Base-by-base conservation (phyloP, 2,329 filamentous ascomycete species). In the Microascus cirrosus region DNA sequence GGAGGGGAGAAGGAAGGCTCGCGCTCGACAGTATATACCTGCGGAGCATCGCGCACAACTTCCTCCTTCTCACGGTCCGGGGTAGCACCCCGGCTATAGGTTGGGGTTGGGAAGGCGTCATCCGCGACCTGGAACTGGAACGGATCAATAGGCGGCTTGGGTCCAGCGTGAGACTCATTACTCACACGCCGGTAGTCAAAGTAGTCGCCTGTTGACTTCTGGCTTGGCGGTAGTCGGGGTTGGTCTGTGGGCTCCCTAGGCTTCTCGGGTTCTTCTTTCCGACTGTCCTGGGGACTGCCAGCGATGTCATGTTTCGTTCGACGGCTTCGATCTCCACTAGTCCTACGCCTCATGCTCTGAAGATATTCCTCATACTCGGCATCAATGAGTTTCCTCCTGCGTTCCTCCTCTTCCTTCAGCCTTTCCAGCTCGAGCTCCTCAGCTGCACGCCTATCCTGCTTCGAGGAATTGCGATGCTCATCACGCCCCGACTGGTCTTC, bases 51-150 rank as follows among this genome's bases (percentile, higher is more conserved):
- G 5, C 3, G 34, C 11, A 24, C 45, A 25, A 22, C 18, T 10
- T 13, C 8, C 11, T 13, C 8, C 45, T 52, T 39, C 48, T 57
- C 48, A 20, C 20, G 55, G 59, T 72, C 72, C 7, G 78, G 80
- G 3, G 77, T 79, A 42, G 66, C 65, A 1, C 74, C 72, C 13
- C 71, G 73, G 24, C 67, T 64, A 58, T 68, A 64, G 35, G 67
- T 62, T 2, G 79, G 75, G 11, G 76, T 77, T 54, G 71, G 68
- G 60, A 81, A 81, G n/a, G 75, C 74, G 63, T 79, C 74, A 60
- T 79, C 73, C 50, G 73, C 62, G 60, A 84, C 78, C 67, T 80
- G 81, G 64, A 74, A 85, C 65, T 82, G 75, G 66, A 85, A 84
- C 20, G 81, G 80, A 67, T 85, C 78, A 64, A 80, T 67, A 55